These are phyloP conservation scores for Coemansia sp. DNA, from an alignment of 192 early-diverging fungal genomes.

Conservation along the genomic window DNA sequence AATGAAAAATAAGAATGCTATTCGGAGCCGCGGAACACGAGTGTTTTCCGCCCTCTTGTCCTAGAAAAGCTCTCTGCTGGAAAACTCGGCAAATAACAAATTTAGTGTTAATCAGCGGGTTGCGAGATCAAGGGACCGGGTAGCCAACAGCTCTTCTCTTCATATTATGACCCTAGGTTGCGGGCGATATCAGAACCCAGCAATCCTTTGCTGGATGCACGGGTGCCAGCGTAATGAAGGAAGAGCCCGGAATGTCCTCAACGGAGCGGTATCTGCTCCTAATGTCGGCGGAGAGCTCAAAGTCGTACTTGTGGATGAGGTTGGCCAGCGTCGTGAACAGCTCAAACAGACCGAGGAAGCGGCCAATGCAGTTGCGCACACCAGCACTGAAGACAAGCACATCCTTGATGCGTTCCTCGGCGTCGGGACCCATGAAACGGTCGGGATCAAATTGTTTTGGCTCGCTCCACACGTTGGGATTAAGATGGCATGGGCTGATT, in stretches of 20 bases:
- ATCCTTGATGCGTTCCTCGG: conserved; percentile 7
- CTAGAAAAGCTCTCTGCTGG: too few relatives aligned
- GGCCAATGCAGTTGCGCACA: conserved; percentile 44
- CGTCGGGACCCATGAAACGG: conserved; percentile 36
- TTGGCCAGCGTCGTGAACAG: conserved; percentile 48
- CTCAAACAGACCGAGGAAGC: conserved; percentile 41
- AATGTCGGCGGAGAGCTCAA: conserved; percentile 14
- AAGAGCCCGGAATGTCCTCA: conserved; percentile 16
- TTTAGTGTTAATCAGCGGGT: too few relatives aligned
- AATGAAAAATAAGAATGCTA: too few relatives aligned
- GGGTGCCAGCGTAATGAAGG: conserved; percentile 30
- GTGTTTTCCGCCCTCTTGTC: too few relatives aligned
- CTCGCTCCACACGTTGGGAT: conserved; percentile 12
- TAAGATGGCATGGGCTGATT: conserved; percentile 35
- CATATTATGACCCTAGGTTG: background rate
- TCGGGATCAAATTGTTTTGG: conserved; percentile 33
- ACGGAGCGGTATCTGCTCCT: background rate
- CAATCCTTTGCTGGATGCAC: conserved; percentile 24
- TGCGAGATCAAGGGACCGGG: too few relatives aligned
- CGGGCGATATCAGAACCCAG: conserved; percentile 18
- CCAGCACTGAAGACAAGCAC: conserved; percentile 38
- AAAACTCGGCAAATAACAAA: too few relatives aligned
- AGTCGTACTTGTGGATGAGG: conserved; percentile 32
- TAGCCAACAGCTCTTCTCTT: too few relatives aligned
- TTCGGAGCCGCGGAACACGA: too few relatives aligned